Base-by-base conservation (phyloP, 371 early-diverging fungal species). In the Actinomortierella ambigua region DNA sequence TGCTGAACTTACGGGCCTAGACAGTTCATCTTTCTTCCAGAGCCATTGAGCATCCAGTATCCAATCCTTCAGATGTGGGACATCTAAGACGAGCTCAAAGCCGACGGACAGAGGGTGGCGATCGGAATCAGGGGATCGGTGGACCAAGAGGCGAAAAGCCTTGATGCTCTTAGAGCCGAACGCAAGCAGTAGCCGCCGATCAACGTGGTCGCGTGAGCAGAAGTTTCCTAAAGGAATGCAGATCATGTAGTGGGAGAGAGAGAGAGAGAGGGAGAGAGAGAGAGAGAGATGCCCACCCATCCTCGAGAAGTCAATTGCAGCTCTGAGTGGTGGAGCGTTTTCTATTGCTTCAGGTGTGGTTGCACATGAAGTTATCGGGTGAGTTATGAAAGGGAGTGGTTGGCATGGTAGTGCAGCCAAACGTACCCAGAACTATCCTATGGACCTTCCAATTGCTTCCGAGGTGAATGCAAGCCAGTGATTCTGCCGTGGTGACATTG, bases 1-100 rank as follows among this genome's bases (percentile, higher is more conserved):
- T n/a, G n/a, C n/a, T n/a, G n/a, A 34, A 34, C n/a, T 26, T 62
- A 68, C 68, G 40, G 63, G 51, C 13, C 50, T 61, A 6, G 60
- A 54, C 22, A 73, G 60, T 44, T 73, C 64, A 2, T 55, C 66
- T 50, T 59, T 65, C 2, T 68, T 67, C 55, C 76, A 67, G 7
- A 89, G 63, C 91, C 89, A 90, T 44, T 86, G 85, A 2, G 79
- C 85, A 53, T 90, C 90, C 68, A 86, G 81, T 63, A 90, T 88
- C 91, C 92, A 90, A 62, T 90, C 89, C 0, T 69, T 63, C 52
- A 85, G 77, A 18, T 79, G 82, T 61, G 59, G 44, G 18, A 63
- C 44, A 50, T 64, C 59, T 59, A 54, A 57, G n/a, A 62, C 7
- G 43, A 57, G 55, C 47, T 59, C 68, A 46, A 61, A 63, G 52